Evolutionary conservation across 2,329 filamentous ascomycete genomes (phyloP), one percentile per base, ranked within the genome.

Genomic region (Apiospora kogelbergensis): DNA sequence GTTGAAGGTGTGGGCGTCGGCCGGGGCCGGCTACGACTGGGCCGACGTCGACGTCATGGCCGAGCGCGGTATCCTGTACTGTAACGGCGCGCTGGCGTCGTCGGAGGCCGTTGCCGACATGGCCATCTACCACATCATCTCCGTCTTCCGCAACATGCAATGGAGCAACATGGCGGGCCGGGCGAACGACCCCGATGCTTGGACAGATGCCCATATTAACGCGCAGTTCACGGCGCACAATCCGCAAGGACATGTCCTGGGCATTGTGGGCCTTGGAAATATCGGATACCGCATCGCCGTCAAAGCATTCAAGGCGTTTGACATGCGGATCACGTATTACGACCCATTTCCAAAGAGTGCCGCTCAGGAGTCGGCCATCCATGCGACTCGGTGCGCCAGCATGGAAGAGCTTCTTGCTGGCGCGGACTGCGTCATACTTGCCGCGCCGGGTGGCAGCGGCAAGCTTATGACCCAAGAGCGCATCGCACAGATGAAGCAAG

Each of bases 11-110:
- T 89, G 85, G 76, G 86, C 88, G 20, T 86, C 84, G 20, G 88
- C 89, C 1, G 88, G 88, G 2, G 88, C 88, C 17, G 88, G 89
- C 2, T 90, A 88, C 76, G 88, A 91, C 76, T 90, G 88, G 87
- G 87, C 86, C 6, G 85, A 91, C 76, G 86, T 86, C 3, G 81
- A 75, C 24, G 63, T 74, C 6, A 68, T 78, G 64, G 74, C 73
- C 3, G 71, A 72, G 30, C 69, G 68, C n/a, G 70, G 85, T 10
- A 83, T 88, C 57, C 76, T 87, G n/a, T 91, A 90, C 78, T 90
- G 88, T 79, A 91, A 90, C 75, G 84, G 86, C 9, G 88, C 88
- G 2, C 81, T 84, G 1, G 88, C 88, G 0, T 89, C 85, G 48
- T 87, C 87, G 0, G 88, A 90, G 73, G 85, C 88, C 10, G 89